phyloP scores from a whole-genome alignment of 2,329 filamentous ascomycete species.

The Botrytis galanthina region DNA sequence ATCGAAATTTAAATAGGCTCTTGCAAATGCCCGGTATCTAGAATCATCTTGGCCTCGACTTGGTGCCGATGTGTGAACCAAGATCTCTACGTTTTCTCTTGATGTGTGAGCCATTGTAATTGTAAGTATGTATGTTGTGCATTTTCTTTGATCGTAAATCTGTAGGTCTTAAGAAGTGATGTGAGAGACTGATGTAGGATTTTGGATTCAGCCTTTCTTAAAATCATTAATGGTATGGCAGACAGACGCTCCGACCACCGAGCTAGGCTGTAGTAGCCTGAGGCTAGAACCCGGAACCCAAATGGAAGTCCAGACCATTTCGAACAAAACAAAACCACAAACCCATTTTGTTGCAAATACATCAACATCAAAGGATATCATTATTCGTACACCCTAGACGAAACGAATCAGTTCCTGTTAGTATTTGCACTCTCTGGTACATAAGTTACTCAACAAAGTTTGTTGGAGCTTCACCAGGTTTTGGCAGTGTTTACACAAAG shows the following conservation, averaged over 20 bases:
- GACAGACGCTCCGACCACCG: background rate
- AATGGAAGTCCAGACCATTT: background rate
- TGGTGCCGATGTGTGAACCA: constrained; percentile 37
- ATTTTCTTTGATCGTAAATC: background rate
- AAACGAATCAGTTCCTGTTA: no score
- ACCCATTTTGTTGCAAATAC: background rate
- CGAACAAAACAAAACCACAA: background rate
- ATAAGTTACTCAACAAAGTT: background rate
- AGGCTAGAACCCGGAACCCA: background rate
- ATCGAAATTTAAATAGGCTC: constrained; percentile 36
- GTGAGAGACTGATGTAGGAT: background rate
- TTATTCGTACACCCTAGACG: background rate
- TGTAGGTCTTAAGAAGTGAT: background rate
- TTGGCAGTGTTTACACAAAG: background rate
- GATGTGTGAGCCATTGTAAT: constrained; percentile 26
- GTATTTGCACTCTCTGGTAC: no score
- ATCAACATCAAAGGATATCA: no score
- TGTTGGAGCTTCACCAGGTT: background rate
- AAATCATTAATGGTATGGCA: background rate
- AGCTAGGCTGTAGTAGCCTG: background rate
- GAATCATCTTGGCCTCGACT: constrained; percentile 37
- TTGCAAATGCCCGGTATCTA: constrained; percentile 36
- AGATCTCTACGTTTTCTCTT: constrained; percentile 36
- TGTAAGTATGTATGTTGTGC: background rate
- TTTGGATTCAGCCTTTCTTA: background rate